Base-by-base conservation (phyloP, 331 rosid genomes). In the Quercus tomentella region DNA sequence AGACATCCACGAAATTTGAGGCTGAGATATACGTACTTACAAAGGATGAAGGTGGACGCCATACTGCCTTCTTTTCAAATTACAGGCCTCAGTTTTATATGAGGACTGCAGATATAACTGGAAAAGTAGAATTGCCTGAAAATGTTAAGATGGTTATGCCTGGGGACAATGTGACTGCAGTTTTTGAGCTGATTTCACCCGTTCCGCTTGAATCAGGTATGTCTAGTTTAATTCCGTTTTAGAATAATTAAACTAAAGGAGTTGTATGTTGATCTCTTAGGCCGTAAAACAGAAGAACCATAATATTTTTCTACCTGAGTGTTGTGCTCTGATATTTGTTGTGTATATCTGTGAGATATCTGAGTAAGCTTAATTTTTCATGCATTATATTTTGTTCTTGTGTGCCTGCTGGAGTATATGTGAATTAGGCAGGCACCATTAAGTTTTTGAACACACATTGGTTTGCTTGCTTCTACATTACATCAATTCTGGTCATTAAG, bases 41-140 rank as follows among this genome's bases (percentile, higher is more conserved):
- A 70, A 96, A 96, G 85, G 99, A 91, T 51, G 99, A 96, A 92
- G 99, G 99, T 76, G 99, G 99, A 49, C 96, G 99, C 68, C 98
- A 96, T 82, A 96, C 99, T 22, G 98, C 97, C 61, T 96, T 96
- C 88, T 88, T 93, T 85, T 96, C 99, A 67, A 96, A 96, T 90
- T 96, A 96, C 70, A 90, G 80, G 79, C 98, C 98, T 87, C 98
- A 92, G 82, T 93, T 96, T 88, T 96, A 96, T 75, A 5, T 96
- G 97, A 89, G 99, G 83, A 96, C 99, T 61, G 99, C 99, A 68
- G 98, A 96, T 86, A 74, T 96, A 78, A 96, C 98, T 33, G 99
- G 99, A 79, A 93, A 87, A 82, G 93, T 96, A 70, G 99, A 93
- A 82, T 85, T 96, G 89, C 98, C 99, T 1, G 97, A 89, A 81